Base-by-base conservation (phyloP, 1,284 basidiomycete species). In the Ustilago tritici region DNA sequence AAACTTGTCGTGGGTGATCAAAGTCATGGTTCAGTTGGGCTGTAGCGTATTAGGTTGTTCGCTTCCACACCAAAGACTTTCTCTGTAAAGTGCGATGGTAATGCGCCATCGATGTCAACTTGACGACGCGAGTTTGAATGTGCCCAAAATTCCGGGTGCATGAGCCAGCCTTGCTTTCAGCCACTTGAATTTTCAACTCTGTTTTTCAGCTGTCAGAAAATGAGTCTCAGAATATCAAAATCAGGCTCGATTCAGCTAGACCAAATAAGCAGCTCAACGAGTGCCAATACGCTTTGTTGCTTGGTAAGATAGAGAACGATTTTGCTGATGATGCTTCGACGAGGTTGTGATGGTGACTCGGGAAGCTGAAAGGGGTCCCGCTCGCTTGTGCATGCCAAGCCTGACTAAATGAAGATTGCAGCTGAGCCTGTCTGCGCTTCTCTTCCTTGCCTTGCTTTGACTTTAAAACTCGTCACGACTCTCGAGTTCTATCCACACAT, bases 331-430 rank as follows among this genome's bases (percentile, higher is more conserved):
- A 15, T 17, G 40, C 11, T 15, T 17, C 40, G 15, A 41, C 40
- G 17, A 41, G 12, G 40, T 7, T 17, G 40, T 7, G 4, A 17
- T 41, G 40, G 17, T 41, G 43, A 41, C n/a, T 41, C 40, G 40
- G n/a, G n/a, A 41, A 11, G n/a, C 43, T 46, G 43, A 46, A 46
- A 50, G 28, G 46, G 46, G 46, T 49, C 46, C 46, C 46, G 8
- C 46, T 49, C 46, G 46, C 46, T 61, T 38, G 28, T 15, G 50
- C 59, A 61, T 61, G 59, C 60, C 60, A 61, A 61, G 60, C 50
- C 60, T 61, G 23, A 17, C 31, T 40, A 14, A 9, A 32, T 12
- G 31, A 14, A 32, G 9, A 23, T 23, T 46, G 60, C 60, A 61
- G 60, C 60, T 46, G 15, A 32, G 31, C 4, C 15, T 32, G 23